These are phyloP conservation scores for Diaporthe aspalathi DNA, from an alignment of 2,329 filamentous ascomycete species.

Conservation along the genomic window DNA sequence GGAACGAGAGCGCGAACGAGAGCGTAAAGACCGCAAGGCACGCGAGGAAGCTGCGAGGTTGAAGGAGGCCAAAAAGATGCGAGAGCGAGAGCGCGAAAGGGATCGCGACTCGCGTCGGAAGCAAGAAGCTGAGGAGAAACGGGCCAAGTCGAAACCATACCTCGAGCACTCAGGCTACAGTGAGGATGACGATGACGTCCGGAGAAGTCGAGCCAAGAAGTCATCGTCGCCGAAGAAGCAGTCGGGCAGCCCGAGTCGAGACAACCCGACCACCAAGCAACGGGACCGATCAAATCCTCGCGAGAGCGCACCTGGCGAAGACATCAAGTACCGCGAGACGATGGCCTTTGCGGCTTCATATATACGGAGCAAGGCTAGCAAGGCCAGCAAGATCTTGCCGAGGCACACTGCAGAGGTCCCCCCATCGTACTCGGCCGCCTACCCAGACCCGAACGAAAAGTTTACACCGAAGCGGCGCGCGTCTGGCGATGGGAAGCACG, in stretches of 20 bases:
- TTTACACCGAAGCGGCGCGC: constrained; percentile 18
- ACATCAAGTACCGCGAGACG: constrained; percentile 29
- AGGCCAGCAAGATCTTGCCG: constrained; percentile 38
- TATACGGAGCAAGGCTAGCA: constrained; percentile 38
- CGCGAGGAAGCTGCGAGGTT: constrained; percentile 24
- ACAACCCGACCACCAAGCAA: constrained; percentile 39
- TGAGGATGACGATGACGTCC: constrained; percentile 45
- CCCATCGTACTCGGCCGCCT: constrained; percentile 35
- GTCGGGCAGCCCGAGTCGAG: constrained; percentile 42
- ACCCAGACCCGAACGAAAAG: constrained; percentile 39
- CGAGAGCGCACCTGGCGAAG: constrained; percentile 19
- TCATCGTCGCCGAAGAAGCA: constrained; percentile 45
- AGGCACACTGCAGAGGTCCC: constrained; percentile 26
- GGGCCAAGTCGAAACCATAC: constrained; percentile 43
- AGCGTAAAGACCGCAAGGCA: constrained; percentile 46
- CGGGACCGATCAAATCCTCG: constrained; percentile 35
- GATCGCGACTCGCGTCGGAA: constrained; percentile 43
- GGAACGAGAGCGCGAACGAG: constrained; percentile 48
- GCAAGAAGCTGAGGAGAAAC: constrained; percentile 47
- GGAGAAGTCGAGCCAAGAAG: constrained; percentile 44
- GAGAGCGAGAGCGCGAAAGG: constrained; percentile 42
- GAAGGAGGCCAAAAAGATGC: constrained; percentile 33
- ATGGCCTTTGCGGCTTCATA: constrained; percentile 42
- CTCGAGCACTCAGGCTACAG: constrained; percentile 41
- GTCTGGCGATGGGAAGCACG: constrained; percentile 41